Percentiles rank a stretch among this genome's conserved stretches.
These are phyloP conservation scores for Asterella californica DNA, from an alignment of 225 moss, liverwort and hornwort genomes.

Conservation along the genomic window DNA sequence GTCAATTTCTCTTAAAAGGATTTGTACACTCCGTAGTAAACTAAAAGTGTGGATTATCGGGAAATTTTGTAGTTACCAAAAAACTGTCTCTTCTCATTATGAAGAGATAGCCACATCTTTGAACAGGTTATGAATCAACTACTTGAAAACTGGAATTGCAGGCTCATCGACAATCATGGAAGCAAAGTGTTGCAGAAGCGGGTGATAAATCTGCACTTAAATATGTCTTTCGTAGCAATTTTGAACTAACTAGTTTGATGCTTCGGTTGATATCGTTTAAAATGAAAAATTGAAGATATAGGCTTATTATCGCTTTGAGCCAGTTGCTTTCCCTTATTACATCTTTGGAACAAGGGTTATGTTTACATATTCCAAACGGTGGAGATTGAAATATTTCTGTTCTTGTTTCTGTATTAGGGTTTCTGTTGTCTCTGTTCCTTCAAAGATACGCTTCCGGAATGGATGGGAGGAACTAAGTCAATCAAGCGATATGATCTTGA, in stretches of 20 bases:
- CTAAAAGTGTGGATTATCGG: neutral
- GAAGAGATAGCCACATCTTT: neutral
- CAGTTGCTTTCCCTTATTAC: no score
- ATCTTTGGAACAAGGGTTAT: no score
- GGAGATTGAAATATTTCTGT: neutral
- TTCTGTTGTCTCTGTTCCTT: conserved; percentile 26
- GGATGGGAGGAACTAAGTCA: conserved; percentile 24
- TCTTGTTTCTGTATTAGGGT: conserved; percentile 19
- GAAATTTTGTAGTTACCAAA: neutral
- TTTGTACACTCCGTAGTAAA: neutral
- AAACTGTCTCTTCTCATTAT: neutral
- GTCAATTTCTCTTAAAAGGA: neutral
- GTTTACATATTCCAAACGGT: no score
- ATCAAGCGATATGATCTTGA: conserved; percentile 10
- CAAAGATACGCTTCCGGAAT: conserved; percentile 23
- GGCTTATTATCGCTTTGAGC: neutral
- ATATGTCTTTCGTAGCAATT: no score
- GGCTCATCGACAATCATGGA: neutral
- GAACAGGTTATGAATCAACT: neutral
- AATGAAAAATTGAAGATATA: neutral
- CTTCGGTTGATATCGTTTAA: neutral
- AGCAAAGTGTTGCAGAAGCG: conserved; percentile 3
- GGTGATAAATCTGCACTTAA: conserved; percentile 7
- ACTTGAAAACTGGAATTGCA: conserved; percentile 6
- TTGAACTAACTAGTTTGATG: no score